Evolutionary conservation across 768 basidiomycete genomes (phyloP), one percentile per base, ranked within the genome.

Genomic region (Suillus cothurnatus): DNA sequence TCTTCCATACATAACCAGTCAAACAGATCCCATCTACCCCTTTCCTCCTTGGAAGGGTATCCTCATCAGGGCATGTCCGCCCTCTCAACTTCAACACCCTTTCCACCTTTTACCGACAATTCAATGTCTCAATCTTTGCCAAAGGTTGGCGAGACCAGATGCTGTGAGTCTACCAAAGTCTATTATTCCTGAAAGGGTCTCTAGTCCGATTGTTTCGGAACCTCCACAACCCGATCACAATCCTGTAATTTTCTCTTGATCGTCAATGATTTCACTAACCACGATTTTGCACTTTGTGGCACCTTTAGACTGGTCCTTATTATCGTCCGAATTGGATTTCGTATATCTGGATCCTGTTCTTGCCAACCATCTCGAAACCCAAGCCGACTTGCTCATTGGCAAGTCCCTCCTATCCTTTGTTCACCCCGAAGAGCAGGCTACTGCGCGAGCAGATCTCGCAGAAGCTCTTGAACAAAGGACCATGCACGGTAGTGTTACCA

Each of bases 341-440:
- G 85, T 94, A 66, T 94, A 92, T 77, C 83, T 93, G 68, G 93
- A 94, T 79, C 93, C 93, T 66, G 88, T 92, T 63, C 83, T 94
- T 67, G 81, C 86, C 17, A 75, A 68, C 72, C 93, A 95, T 75
- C 88, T 95, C 70, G 85, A 82, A 43, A 83, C 86, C 61, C 88
- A 94, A 75, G 88, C 91, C 0, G 80, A 85, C n/a, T 72, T 79
- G 36, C 84, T 95, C 70, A 79, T 91, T 65, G 91, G 89, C 68
- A 86, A 85, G 72, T 87, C 88, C 21, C 84, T 95, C 53, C 80
- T 94, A 64, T 80, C 81, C 47, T 95, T 92, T 74, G 89, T 95
- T 41, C 93, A 95, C 72, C 93, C 93, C 66, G 92, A 93, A 67
- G 93, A 95, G 71, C 87, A 90, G 69, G 81, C 84, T 0, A 89